A percentile compares a stretch with the other conserved stretches of the same genome.
Conservation (phyloP, 2,329 filamentous ascomycete species). For the Paramyrothecium roridum region DNA sequence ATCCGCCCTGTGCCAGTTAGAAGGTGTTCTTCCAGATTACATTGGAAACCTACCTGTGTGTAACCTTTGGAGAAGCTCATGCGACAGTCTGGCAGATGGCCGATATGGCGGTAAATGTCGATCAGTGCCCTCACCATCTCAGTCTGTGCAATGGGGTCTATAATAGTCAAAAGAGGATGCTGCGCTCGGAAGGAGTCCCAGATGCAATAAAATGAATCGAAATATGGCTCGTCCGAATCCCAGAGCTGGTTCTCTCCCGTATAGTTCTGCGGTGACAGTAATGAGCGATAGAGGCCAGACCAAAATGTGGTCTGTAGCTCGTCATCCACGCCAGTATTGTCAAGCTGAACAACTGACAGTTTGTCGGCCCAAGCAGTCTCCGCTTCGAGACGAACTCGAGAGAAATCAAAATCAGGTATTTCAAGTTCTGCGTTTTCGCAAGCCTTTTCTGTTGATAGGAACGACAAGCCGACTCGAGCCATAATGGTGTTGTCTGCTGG, state of each 20-base stretch:
- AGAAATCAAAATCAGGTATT: constrained; percentile 65
- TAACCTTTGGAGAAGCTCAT: constrained; percentile 76
- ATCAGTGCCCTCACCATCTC: constrained; percentile 69
- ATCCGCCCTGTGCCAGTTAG: constrained; percentile 58
- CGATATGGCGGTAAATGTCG: constrained; percentile 68
- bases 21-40: neutral
- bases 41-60: constrained; percentile 31
- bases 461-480: constrained; percentile 69
- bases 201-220: constrained; percentile 65
- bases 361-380: constrained; percentile 62
- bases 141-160: constrained; percentile 66
- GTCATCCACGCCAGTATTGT: constrained; percentile 50
- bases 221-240: constrained; percentile 70
- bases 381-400: constrained; percentile 48
- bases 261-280: constrained; percentile 73
- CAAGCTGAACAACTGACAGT: constrained; percentile 54
- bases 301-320: constrained; percentile 64
- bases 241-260: constrained; percentile 74
- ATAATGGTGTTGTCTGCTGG: constrained; percentile 43
- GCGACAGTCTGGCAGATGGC: constrained; percentile 70
- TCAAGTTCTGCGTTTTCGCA: constrained; percentile 69
- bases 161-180: constrained; percentile 66
- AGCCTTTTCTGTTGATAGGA: constrained; percentile 64
- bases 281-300: constrained; percentile 65
- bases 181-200: constrained; percentile 74